Base-by-base conservation (phyloP, 1,139 yeast species). In the Candida neerlandica region DNA sequence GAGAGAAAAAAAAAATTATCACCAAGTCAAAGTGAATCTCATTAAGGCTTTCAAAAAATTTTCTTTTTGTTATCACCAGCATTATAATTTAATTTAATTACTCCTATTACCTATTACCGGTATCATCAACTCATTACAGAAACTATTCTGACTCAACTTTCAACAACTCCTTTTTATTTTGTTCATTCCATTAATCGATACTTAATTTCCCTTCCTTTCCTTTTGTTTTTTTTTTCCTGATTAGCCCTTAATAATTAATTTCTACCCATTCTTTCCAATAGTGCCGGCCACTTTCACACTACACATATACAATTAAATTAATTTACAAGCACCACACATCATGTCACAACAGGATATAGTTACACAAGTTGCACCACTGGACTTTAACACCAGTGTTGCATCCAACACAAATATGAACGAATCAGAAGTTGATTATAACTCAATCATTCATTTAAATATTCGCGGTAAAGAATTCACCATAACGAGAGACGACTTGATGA, bases 401-500 rank as follows among this genome's bases (percentile, higher is more conserved):
- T 39, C 34, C 23, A 39, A 33, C 30, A 27, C 60, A 46, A 66
- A 65, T 6, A 64, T 58, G 10, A 55, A 66, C 27, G 67, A 68
- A 41, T 70, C 67, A 40, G 71, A 67, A 42, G 77, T 78, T 39
- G 89, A 84, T 58, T 78, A 77, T 63, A 82, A 82, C 63, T 81
- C 88, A 18, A 79, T 81, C 56, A 86, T 89, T 53, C 80, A 77
- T 57, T 77, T 86, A 67, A 82, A 84, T 62, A 78, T 86, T 49
- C 75, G 95, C 46, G 95, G 89, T 12, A 69, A 65, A 15, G 64
- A 70, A 52, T 89, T 86, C 65, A 80, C 84, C 49, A 85, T 94
- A 45, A 84, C 96, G 1, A 77, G 97, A 55, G 96, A 90, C 58
- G 97, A 90, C 64, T 78, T 94, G 57, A 85, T 91, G 87, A 84